phyloP scores from a whole-genome alignment of 257 asterid species.

The Solanum habrochaites region DNA sequence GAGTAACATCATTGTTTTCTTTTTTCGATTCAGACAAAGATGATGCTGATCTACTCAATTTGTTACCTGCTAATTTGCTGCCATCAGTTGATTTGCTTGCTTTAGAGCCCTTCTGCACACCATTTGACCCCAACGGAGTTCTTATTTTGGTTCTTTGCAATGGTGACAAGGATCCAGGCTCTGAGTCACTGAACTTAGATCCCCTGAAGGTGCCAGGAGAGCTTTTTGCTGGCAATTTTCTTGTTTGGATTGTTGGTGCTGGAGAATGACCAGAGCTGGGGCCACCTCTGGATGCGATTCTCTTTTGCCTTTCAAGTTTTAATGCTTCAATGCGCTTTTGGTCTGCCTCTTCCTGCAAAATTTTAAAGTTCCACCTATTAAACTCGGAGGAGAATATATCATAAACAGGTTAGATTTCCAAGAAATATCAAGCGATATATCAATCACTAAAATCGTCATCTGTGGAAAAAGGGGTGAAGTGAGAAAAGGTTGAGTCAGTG shows the following conservation, averaged over 20 bases:
- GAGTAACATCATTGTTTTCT: conserved; percentile 34
- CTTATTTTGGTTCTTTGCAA: conserved; percentile 84
- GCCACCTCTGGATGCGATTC: conserved; percentile 67
- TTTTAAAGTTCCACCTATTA: background rate
- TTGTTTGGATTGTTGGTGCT: conserved; percentile 27
- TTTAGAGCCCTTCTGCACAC: conserved; percentile 35
- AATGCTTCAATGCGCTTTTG: conserved; percentile 64
- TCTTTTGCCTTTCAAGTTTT: conserved; percentile 71
- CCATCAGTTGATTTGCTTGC: conserved; percentile 40
- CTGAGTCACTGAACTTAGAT: conserved; percentile 84
- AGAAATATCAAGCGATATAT: background rate
- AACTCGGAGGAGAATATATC: background rate
- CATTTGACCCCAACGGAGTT: conserved; percentile 39
- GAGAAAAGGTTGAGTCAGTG: background rate
- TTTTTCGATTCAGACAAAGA: conserved; percentile 59
- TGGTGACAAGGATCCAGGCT: conserved; percentile 82
- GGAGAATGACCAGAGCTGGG: conserved; percentile 31
- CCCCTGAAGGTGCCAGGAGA: conserved; percentile 58
- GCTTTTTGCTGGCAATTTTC: conserved; percentile 46
- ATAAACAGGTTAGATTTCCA: background rate
- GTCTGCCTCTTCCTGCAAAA: conserved; percentile 69
- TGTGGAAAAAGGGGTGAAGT: background rate
- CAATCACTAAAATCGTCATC: background rate
- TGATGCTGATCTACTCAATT: conserved; percentile 59
- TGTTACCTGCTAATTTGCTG: conserved; percentile 40